A percentile compares a stretch with the other conserved stretches of the same genome.
Evolutionary conservation across 768 basidiomycete species (phyloP).

Genomic region (Russula ochroleuca): DNA sequence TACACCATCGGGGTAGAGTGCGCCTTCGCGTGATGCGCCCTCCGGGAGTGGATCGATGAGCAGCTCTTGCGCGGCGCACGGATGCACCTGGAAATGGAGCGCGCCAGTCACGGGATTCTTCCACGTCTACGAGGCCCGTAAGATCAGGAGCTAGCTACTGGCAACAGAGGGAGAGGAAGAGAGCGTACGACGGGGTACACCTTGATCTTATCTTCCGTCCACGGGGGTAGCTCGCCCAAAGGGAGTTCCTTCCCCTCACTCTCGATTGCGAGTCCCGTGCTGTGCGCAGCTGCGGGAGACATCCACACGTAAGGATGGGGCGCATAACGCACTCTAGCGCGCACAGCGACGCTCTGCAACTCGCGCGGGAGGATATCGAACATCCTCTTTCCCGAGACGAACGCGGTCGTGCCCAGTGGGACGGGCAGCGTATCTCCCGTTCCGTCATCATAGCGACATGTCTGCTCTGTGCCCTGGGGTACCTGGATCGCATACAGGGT

Average conservation of each 20-base stretch:
- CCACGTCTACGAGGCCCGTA: conserved; percentile 55
- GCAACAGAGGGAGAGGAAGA: background rate
- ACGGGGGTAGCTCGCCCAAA: conserved; percentile 66
- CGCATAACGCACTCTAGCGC: conserved; percentile 67
- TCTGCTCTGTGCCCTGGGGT: conserved; percentile 60
- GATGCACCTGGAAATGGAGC: conserved; percentile 89
- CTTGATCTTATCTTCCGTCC: conserved; percentile 76
- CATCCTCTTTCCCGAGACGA: conserved; percentile 73
- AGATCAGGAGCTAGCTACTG: background rate
- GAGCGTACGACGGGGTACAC: conserved; percentile 55
- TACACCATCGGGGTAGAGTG: conserved; percentile 80
- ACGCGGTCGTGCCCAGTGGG: conserved; percentile 81
- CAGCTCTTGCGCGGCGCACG: conserved; percentile 65
- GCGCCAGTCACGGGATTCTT: conserved; percentile 84
- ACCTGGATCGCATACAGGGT: conserved; percentile 74
- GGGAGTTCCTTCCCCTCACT: conserved; percentile 65
- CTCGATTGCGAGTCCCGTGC: conserved; percentile 79
- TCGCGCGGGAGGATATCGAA: conserved; percentile 67
- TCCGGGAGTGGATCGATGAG: conserved; percentile 68
- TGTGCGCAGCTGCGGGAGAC: conserved; percentile 60
- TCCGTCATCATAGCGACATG: conserved; percentile 75
- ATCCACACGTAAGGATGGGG: conserved; percentile 91
- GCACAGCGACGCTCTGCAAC: conserved; percentile 73
- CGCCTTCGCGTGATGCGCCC: conserved; percentile 51
- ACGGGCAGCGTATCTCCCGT: conserved; percentile 76